Evolutionary conservation across 345 rosid genomes (phyloP).

Genomic region (Corchorus olitorius): DNA sequence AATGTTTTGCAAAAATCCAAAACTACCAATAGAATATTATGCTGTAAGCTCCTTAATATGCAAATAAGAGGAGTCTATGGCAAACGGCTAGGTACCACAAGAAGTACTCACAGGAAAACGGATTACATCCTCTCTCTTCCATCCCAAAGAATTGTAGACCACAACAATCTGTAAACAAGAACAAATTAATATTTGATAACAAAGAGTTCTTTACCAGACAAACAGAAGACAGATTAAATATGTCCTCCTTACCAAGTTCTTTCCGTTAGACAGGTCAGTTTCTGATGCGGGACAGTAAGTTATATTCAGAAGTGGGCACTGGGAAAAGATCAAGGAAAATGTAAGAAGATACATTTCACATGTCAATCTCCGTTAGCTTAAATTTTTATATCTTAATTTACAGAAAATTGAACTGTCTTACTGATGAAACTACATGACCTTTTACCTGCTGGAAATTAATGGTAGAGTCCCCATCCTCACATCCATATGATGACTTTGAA

Average conservation of each 20-base stretch:
- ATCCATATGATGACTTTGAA: conserved; percentile 34
- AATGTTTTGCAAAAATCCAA: conserved; percentile 5
- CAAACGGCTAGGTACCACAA: conserved; percentile 7
- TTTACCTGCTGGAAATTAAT: conserved; percentile 76
- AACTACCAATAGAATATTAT: not conserved
- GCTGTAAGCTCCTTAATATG: not conserved
- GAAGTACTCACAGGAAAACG: conserved; percentile 78
- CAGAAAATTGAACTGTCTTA: conserved; percentile 13
- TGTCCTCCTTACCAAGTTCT: conserved; percentile 66
- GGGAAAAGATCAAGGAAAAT: conserved; percentile 20
- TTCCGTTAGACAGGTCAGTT: conserved; percentile 55
- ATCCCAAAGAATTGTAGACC: conserved; percentile 92
- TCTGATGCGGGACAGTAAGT: conserved; percentile 93
- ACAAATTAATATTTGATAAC: conserved; percentile 20
- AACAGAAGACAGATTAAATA: conserved; percentile 9
- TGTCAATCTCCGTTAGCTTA: conserved; percentile 24
- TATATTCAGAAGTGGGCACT: conserved; percentile 97
- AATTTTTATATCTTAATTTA: not conserved
- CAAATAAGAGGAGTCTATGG: not conserved
- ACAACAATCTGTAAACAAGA: conserved; percentile 57
- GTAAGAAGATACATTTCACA: conserved; percentile 4
- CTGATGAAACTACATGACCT: conserved; percentile 20
- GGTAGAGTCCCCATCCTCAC: conserved; percentile 34
- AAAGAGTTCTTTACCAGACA: conserved; percentile 13
- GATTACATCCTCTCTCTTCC: conserved; percentile 85